Evolutionary conservation across 768 basidiomycete species (phyloP).

Genomic region (Asterophora lycoperdoides): DNA sequence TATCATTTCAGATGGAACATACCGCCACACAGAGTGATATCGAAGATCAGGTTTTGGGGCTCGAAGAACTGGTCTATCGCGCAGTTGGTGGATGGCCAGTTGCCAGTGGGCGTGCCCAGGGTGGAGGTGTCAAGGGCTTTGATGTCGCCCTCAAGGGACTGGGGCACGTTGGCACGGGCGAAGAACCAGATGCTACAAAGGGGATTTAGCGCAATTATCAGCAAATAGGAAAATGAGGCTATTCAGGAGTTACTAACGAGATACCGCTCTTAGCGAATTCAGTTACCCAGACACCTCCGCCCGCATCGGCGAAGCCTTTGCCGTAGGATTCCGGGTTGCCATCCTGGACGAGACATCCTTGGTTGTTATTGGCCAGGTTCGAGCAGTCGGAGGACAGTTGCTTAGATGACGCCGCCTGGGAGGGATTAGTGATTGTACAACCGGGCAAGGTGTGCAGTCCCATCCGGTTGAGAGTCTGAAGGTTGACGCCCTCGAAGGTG

Average conservation of each 20-base stretch:
- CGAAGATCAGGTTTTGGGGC: conserved; percentile 66
- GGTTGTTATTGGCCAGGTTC: conserved; percentile 45
- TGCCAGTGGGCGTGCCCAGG: conserved; percentile 65
- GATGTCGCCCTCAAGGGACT: conserved; percentile 41
- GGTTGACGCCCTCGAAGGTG: conserved; percentile 79
- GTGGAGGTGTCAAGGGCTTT: conserved; percentile 50
- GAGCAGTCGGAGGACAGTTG: conserved; percentile 59
- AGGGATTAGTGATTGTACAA: conserved; percentile 47
- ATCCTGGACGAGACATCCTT: conserved; percentile 65
- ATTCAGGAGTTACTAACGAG: conserved; percentile 39
- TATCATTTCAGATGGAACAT: conserved; percentile 4
- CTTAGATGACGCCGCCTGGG: conserved; percentile 43
- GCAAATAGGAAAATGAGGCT: no score
- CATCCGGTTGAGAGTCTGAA: conserved; percentile 60
- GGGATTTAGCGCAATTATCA: no score
- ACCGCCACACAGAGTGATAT: conserved; percentile 70
- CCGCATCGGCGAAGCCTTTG: conserved; percentile 54
- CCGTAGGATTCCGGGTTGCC: conserved; percentile 59
- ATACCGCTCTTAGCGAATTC: conserved; percentile 65
- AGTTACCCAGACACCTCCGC: conserved; percentile 74
- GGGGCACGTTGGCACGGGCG: conserved; percentile 45
- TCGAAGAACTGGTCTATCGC: conserved; percentile 48
- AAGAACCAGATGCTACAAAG: conserved; percentile 63
- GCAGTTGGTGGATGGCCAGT: conserved; percentile 61
- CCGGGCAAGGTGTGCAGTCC: conserved; percentile 64